Base-by-base conservation (phyloP, 192 early-diverging fungal genomes). In the Linnemannia zychae region DNA sequence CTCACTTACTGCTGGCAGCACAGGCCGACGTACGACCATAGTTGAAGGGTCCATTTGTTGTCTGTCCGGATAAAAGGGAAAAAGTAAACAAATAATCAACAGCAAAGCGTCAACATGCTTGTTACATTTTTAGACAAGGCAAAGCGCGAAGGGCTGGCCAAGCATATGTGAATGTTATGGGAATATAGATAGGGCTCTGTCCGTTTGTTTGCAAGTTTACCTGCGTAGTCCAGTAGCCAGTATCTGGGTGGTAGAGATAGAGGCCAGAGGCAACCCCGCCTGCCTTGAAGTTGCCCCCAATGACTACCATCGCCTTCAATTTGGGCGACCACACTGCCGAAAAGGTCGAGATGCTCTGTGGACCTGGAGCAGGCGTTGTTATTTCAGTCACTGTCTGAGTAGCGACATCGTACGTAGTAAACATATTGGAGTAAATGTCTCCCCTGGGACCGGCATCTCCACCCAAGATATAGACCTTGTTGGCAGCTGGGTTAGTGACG, bases 1-100 rank as follows among this genome's bases (percentile, higher is more conserved):
- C 1, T 31, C 22, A 48, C 83, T 77, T 85, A 85, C 83, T 85
- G 33, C 48, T 76, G 18, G 83, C 83, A 28, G 83, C 78, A 53
- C 83, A 85, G 20, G 66, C 38, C 7, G 77, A 71, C 1, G 18
- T 52, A 48, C 77, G 68, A 3, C 34, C 70, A n/a, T 76, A 79
- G 50, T 47, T 67, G 47, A 85, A 85, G 9, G 83, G 7, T 0
- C 83, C 83, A n/a, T 47, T 85, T 4, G 83, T 85, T 37, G 78
- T 48, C 83, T 85, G 66, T 17, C 46, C 31, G 50, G n/a, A 18
- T 3, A 17, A 50, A 44, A 44, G 9, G n/a, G 1, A 7, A 46
- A 28, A 48, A n/a, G 1, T 6, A 28, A 15, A 46, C 15, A 48
- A 46, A 37, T 28, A 72, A 28, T 36, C 7, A 18, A 36, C n/a